Evolutionary conservation across 257 asterid genomes (phyloP).

Genomic region (Verbena officinalis): DNA sequence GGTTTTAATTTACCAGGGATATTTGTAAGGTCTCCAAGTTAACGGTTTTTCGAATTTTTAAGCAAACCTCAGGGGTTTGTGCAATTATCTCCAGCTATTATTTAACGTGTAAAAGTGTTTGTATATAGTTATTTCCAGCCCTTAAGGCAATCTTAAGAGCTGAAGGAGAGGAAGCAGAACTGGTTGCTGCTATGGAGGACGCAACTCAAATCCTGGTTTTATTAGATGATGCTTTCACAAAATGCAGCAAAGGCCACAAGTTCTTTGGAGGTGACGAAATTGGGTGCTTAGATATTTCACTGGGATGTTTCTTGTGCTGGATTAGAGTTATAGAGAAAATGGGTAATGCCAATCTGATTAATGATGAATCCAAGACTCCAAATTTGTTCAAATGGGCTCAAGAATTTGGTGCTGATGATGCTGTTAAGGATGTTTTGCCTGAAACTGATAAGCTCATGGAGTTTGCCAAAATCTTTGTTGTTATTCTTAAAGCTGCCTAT

Average conservation of each 20-base stretch:
- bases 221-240: slow-evolving; percentile 44
- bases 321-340: slow-evolving; percentile 26
- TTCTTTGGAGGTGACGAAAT: slow-evolving; percentile 55
- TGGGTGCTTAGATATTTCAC: slow-evolving; percentile 48
- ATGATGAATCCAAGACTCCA: slow-evolving; percentile 35
- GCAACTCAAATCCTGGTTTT: slow-evolving; percentile 26
- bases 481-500: too few species aligned
- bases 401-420: slow-evolving; percentile 29
- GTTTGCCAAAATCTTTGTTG: slow-evolving; percentile 10
- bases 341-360: slow-evolving; percentile 25
- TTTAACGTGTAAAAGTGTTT: neutral
- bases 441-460: slow-evolving; percentile 34
- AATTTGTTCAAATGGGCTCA: slow-evolving; percentile 42
- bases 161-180: neutral
- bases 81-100: too few species aligned
- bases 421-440: slow-evolving; percentile 42
- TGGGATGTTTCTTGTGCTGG: slow-evolving; percentile 47
- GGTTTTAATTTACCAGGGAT: too few species aligned
- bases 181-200: slow-evolving; percentile 21
- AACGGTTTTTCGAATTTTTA: too few species aligned
- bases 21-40: too few species aligned
- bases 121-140: too few species aligned
- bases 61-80: too few species aligned
- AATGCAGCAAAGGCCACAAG: slow-evolving; percentile 41
- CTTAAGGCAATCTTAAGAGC: too few species aligned